Evolutionary conservation across 306 rosid species (phyloP).

Genomic region (Vigna trinervia): DNA sequence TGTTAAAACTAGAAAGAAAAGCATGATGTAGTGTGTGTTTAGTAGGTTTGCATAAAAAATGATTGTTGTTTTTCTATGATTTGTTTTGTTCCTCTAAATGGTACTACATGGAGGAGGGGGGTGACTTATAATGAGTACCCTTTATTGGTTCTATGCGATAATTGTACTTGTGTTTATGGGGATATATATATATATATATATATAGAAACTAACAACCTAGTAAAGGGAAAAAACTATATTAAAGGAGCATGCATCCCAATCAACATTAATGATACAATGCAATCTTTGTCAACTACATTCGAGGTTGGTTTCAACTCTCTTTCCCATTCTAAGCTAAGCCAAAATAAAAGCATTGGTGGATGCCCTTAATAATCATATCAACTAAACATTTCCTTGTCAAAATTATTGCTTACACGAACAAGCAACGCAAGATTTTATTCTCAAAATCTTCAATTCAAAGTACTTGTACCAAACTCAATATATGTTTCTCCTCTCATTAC

Average conservation of each 20-base stretch:
- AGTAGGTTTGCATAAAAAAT: neutral
- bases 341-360: neutral
- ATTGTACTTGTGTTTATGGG: slow-evolving; percentile 24
- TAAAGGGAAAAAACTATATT: neutral
- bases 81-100: neutral
- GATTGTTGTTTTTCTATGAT: neutral
- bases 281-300: slow-evolving; percentile 1
- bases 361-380: neutral
- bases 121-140: slow-evolving; percentile 14
- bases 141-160: slow-evolving; percentile 38
- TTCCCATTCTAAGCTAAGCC: slow-evolving; percentile 17
- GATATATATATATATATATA: neutral
- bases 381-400: slow-evolving; percentile 1
- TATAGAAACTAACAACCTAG: slow-evolving; percentile 5
- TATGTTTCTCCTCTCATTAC: neutral
- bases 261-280: neutral
- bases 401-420: neutral
- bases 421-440: neutral
- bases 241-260: neutral
- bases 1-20: neutral
- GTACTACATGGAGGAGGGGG: neutral
- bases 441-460: neutral
- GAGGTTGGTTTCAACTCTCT: neutral
- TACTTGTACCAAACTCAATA: slow-evolving; percentile 2
- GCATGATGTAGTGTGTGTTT: neutral